Conservation (phyloP, 2,329 filamentous ascomycete genomes). For the Fonsecaea erecta region DNA sequence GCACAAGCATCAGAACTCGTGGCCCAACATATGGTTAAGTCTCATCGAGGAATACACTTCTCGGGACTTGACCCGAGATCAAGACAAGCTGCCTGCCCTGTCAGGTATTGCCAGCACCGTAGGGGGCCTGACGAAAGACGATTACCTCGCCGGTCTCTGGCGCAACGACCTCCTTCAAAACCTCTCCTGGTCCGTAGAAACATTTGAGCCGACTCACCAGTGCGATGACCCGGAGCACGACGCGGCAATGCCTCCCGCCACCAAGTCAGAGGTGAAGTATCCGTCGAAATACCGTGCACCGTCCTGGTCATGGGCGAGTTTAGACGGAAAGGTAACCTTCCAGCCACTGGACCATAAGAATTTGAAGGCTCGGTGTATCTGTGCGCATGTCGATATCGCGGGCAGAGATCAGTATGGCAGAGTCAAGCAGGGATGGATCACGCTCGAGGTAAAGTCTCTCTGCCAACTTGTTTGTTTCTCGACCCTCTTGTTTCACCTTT, state of each 20-base stretch:
- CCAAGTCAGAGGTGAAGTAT: neutral
- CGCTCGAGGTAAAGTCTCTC: neutral
- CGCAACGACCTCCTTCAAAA: neutral
- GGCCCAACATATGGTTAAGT: neutral
- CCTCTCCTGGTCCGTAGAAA: neutral
- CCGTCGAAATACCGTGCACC: neutral
- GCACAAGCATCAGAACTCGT: neutral
- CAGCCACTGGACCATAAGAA: neutral
- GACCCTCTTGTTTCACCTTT: neutral
- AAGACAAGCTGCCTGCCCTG: neutral
- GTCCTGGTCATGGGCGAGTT: neutral
- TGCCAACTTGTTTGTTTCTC: neutral
- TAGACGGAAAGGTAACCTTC: neutral
- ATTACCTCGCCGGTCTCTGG: neutral
- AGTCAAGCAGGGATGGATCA: neutral
- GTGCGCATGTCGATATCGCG: neutral
- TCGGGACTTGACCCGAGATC: neutral
- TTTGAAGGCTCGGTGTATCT: neutral
- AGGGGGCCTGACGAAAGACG: neutral
- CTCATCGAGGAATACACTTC: neutral
- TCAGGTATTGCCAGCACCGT: neutral
- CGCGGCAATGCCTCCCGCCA: neutral
- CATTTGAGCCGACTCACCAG: neutral
- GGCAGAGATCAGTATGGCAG: neutral
- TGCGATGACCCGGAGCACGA: neutral